phyloP scores from a whole-genome alignment of 371 early-diverging fungal genomes.

The Rhizopus microsporus region DNA sequence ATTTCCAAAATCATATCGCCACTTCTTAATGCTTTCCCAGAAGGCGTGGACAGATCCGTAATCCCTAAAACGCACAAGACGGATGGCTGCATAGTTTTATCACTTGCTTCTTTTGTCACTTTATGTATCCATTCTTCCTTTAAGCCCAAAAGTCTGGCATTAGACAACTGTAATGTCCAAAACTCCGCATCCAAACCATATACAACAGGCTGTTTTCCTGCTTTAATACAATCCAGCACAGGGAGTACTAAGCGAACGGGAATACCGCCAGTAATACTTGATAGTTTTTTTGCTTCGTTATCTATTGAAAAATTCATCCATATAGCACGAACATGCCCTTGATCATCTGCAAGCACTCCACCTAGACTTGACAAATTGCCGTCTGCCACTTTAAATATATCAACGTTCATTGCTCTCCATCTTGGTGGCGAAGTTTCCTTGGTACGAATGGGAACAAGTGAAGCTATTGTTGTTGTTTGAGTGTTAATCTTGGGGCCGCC shows the following conservation, averaged over 20 bases:
- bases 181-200: conserved; percentile 73
- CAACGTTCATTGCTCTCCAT: conserved; percentile 75
- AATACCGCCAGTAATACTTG: conserved; percentile 63
- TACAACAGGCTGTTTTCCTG: conserved; percentile 41
- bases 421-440: conserved; percentile 61
- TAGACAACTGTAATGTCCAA: conserved; percentile 73
- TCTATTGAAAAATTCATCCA: conserved; percentile 76
- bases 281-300: conserved; percentile 51
- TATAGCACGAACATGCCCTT: conserved; percentile 71
- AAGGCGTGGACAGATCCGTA: conserved; percentile 51
- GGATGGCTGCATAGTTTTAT: conserved; percentile 36
- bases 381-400: conserved; percentile 77
- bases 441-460: conserved; percentile 60
- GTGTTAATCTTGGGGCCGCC: conserved; percentile 50
- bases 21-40: conserved; percentile 63
- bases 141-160: conserved; percentile 80
- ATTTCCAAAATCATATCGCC: conserved; percentile 82
- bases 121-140: conserved; percentile 70
- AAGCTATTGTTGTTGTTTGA: conserved; percentile 57
- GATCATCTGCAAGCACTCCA: conserved; percentile 73
- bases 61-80: conserved; percentile 74
- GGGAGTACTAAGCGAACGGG: conserved; percentile 35
- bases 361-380: conserved; percentile 51
- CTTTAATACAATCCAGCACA: conserved; percentile 35
- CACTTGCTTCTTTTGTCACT: conserved; percentile 63